Evolutionary conservation across 2,329 filamentous ascomycete species (phyloP).

Genomic region (Neophaeococcomyces mojaviensis): DNA sequence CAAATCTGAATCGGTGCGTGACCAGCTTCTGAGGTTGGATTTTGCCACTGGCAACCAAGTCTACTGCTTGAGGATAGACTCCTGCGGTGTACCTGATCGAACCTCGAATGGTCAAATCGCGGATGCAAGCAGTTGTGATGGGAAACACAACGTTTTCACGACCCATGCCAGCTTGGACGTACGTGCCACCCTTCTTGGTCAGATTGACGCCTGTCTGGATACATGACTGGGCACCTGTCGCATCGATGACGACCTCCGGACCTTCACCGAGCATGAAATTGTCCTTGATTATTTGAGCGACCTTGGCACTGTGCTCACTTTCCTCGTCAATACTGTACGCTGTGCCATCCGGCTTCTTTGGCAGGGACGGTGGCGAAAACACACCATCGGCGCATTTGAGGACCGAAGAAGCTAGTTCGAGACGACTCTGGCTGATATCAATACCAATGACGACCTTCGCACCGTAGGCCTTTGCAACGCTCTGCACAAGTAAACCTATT

Average conservation of each 20-base stretch:
- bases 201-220: constrained; percentile 43
- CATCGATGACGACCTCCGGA: constrained; percentile 45
- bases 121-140: constrained; percentile 43
- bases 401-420: constrained; percentile 38
- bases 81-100: constrained; percentile 46
- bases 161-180: constrained; percentile 48
- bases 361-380: constrained; percentile 31
- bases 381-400: constrained; percentile 35
- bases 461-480: constrained; percentile 40
- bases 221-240: constrained; percentile 41
- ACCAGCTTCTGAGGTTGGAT: constrained; percentile 32
- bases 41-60: constrained; percentile 44
- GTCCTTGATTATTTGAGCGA: constrained; percentile 35
- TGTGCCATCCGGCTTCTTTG: constrained; percentile 11
- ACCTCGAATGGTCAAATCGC: constrained; percentile 43
- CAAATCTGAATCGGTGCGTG: constrained; percentile 37
- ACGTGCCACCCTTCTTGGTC: constrained; percentile 41
- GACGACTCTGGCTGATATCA: constrained; percentile 37
- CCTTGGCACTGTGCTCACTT: constrained; percentile 31
- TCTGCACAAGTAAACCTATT: constrained; percentile 42
- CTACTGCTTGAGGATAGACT: constrained; percentile 43
- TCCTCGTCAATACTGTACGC: constrained; percentile 24
- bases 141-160: constrained; percentile 46
- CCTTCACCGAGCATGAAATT: constrained; percentile 37
- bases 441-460: constrained; percentile 41